A percentile compares a stretch with the other conserved stretches of the same genome.
These are phyloP conservation scores for Aquilaria sinensis DNA, from an alignment of 345 rosid genomes.

Conservation along the genomic window DNA sequence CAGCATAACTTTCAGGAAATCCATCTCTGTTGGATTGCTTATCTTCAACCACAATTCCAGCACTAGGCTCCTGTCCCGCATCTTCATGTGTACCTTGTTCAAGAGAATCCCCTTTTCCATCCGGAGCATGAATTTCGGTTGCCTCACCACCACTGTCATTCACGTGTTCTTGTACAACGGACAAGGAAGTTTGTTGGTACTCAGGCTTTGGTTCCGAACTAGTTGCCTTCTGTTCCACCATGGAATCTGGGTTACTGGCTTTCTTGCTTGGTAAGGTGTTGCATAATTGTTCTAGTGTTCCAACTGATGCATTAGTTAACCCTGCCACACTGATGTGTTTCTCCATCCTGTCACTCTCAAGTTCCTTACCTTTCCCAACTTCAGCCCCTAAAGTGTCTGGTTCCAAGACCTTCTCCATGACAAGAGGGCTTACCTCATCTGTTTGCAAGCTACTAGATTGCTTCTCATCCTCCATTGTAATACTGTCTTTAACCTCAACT, in stretches of 20 bases:
- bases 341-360: conserved; percentile 6
- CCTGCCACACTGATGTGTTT: conserved; percentile 18
- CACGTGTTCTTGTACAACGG: conserved; percentile 21
- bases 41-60: conserved; percentile 20
- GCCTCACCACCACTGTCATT: conserved; percentile 5
- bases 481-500: conserved; percentile 17
- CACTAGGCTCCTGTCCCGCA: conserved; percentile 25
- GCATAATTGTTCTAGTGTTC: conserved; percentile 15
- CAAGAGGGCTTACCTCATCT: not conserved
- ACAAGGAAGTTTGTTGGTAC: conserved; percentile 14
- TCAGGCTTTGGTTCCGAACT: conserved; percentile 21
- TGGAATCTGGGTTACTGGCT: conserved; percentile 18
- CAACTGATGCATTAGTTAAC: conserved; percentile 21
- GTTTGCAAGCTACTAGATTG: conserved; percentile 29
- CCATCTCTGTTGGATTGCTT: conserved; percentile 8
- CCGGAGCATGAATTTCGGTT: conserved; percentile 20
- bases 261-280: conserved; percentile 20
- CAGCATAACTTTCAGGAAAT: conserved; percentile 10
- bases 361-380: not conserved
- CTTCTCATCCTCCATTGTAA: conserved; percentile 19
- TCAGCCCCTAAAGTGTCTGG: not conserved
- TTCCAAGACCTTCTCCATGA: not conserved
- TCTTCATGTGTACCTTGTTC: conserved; percentile 22
- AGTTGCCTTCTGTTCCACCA: conserved; percentile 20
- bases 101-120: conserved; percentile 15